Percentiles rank a stretch among this genome's conserved stretches.
These are phyloP conservation scores for Vanderwaltozyma yarrowii DNA, from an alignment of 805 yeast species.

Conservation along the genomic window DNA sequence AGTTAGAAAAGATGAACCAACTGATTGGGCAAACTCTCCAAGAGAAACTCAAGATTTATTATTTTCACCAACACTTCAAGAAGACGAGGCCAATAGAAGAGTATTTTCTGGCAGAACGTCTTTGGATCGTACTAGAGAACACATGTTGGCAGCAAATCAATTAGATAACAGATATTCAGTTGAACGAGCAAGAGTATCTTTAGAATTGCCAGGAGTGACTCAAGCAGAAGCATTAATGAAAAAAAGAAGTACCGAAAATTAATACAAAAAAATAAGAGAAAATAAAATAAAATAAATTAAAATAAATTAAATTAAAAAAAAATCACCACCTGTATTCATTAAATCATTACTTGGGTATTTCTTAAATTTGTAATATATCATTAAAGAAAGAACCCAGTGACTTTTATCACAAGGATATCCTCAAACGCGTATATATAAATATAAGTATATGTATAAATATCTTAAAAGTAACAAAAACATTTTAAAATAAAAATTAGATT, in stretches of 20 bases:
- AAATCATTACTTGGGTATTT: too few relatives aligned
- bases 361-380: too few relatives aligned
- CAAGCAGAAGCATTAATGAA: constrained; percentile 22
- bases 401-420: too few relatives aligned
- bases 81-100: not conserved
- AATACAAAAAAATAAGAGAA: too few relatives aligned
- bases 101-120: constrained; percentile 23
- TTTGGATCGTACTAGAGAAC: constrained; percentile 30
- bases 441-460: too few relatives aligned
- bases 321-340: too few relatives aligned
- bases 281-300: not conserved
- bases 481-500: too few relatives aligned
- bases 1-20: constrained; percentile 9
- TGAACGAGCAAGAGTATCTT: constrained; percentile 33
- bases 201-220: constrained; percentile 34
- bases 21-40: constrained; percentile 12
- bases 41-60: constrained; percentile 11
- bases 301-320: too few relatives aligned
- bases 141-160: constrained; percentile 30
- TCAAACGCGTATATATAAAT: too few relatives aligned
- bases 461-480: too few relatives aligned
- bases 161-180: constrained; percentile 31
- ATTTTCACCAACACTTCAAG: constrained; percentile 13
- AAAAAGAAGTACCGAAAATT: constrained; percentile 1
- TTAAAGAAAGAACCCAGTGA: too few relatives aligned